Percentiles rank a stretch among this genome's conserved stretches.
Conservation (phyloP, 1,139 yeast genomes). For the Candida pseudoviswanathii region DNA sequence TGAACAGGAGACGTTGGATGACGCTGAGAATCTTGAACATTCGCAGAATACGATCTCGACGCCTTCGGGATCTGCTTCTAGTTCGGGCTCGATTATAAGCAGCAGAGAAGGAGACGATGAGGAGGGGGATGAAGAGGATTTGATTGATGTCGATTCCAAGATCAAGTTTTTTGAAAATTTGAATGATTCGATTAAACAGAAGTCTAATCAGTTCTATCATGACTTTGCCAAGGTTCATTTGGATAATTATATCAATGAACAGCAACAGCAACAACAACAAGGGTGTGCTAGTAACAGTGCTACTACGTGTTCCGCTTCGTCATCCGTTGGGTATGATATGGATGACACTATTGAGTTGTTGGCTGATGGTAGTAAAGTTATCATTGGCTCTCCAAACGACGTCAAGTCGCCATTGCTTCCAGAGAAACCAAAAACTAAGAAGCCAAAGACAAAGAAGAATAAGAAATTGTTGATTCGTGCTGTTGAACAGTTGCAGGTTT, state of each 20-base stretch:
- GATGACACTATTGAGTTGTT: conserved; percentile 10
- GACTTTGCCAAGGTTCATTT: conserved; percentile 22
- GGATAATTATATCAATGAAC: conserved; percentile 18
- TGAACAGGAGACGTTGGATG: conserved; percentile 1
- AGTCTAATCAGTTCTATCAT: conserved; percentile 26
- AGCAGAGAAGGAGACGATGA: not conserved
- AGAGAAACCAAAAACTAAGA: not conserved
- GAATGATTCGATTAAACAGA: conserved; percentile 29
- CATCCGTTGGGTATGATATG: conserved; percentile 1
- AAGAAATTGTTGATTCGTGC: conserved; percentile 4
- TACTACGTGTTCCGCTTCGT: not conserved
- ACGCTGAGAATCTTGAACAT: not conserved
- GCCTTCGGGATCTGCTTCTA: not conserved
- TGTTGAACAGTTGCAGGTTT: conserved; percentile 13
- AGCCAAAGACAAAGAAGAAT: not conserved
- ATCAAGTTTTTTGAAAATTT: conserved; percentile 33
- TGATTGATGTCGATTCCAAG: conserved; percentile 14
- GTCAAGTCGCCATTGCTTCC: not conserved
- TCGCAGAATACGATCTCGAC: conserved; percentile 1
- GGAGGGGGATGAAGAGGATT: not conserved
- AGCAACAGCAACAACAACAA: conserved; percentile 8
- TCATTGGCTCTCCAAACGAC: not conserved
- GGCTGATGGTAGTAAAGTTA: not conserved
- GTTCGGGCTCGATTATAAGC: not conserved
- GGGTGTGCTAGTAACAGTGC: not conserved